These are phyloP conservation scores for Stentor coeruleus DNA, from an alignment of 73 alveolate species.

Conservation along the genomic window DNA sequence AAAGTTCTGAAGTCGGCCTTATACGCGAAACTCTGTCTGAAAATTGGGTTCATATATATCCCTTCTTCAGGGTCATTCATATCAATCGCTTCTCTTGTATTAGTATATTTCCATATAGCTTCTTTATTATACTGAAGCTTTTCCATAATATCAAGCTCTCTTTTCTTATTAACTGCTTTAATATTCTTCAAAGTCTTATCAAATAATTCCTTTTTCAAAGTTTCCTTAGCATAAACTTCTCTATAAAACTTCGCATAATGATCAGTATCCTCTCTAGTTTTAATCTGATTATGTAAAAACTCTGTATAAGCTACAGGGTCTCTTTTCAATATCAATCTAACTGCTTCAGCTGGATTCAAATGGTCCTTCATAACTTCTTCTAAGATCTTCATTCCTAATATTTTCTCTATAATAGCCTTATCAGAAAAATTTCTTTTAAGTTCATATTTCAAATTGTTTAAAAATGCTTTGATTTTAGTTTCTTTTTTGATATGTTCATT, in stretches of 20 bases:
- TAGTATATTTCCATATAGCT: background rate
- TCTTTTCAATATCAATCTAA: slow-evolving; percentile 19
- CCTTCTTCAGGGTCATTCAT: background rate
- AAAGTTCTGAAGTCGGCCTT: slow-evolving; percentile 31
- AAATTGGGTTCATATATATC: background rate
- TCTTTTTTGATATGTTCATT: slow-evolving; percentile 29
- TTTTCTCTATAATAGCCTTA: slow-evolving; percentile 32
- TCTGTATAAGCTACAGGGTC: slow-evolving; percentile 37
- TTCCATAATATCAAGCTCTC: background rate
- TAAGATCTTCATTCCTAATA: slow-evolving; percentile 29
- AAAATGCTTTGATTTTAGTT: slow-evolving; percentile 35
- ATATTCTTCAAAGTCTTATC: background rate
- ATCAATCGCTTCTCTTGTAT: slow-evolving; percentile 9
- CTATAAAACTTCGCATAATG: slow-evolving; percentile 52
- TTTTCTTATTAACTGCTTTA: background rate
- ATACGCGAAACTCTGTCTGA: slow-evolving; percentile 18
- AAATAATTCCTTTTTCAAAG: background rate
- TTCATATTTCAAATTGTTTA: slow-evolving; percentile 45
- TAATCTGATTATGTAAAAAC: slow-evolving; percentile 27
- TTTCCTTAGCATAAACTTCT: slow-evolving; percentile 33
- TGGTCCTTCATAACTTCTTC: slow-evolving; percentile 46
- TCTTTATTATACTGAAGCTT: background rate
- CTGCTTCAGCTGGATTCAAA: background rate
- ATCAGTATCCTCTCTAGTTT: slow-evolving; percentile 40
- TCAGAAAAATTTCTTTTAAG: slow-evolving; percentile 40